These are phyloP conservation scores for Boletus patriciae DNA, from an alignment of 768 basidiomycete genomes.

Conservation along the genomic window DNA sequence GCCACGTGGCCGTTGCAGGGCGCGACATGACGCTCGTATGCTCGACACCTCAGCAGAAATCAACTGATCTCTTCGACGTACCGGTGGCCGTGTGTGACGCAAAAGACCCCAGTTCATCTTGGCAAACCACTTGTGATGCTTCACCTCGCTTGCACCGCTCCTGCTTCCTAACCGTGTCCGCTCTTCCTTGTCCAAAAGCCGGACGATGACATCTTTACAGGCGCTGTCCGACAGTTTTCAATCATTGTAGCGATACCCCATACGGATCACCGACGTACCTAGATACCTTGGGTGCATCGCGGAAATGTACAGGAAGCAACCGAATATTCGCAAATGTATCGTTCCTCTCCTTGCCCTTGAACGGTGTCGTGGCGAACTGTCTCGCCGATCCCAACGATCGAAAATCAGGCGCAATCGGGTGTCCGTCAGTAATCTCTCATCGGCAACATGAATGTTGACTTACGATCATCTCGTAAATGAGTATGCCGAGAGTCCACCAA, in stretches of 20 bases:
- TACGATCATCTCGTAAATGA: constrained; percentile 99
- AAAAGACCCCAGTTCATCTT: constrained; percentile 97
- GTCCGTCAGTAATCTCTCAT: constrained; percentile 35
- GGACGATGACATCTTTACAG: constrained; percentile 83
- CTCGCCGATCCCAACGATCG: constrained; percentile 18
- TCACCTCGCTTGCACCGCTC: constrained; percentile 97
- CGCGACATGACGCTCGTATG: neutral
- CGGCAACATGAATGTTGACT: constrained; percentile 39
- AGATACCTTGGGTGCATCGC: constrained; percentile 78
- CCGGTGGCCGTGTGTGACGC: constrained; percentile 90
- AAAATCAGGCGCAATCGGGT: constrained; percentile 28
- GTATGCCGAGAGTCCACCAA: constrained; percentile 98
- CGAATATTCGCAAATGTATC: constrained; percentile 98
- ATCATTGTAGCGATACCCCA: constrained; percentile 8
- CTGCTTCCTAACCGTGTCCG: constrained; percentile 82
- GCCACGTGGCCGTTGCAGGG: constrained; percentile 10
- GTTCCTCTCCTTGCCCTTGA: constrained; percentile 93
- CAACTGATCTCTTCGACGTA: constrained; percentile 40
- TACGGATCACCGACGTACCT: constrained; percentile 45
- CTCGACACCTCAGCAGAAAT: neutral
- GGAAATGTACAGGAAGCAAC: constrained; percentile 80
- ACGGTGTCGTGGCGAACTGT: constrained; percentile 97
- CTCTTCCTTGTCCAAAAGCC: constrained; percentile 92
- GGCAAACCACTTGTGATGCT: constrained; percentile 97
- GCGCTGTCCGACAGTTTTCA: constrained; percentile 47